Evolutionary conservation across 306 rosid species (phyloP), one percentile per base, ranked within the genome.

Genomic region (Malus sieversii): DNA sequence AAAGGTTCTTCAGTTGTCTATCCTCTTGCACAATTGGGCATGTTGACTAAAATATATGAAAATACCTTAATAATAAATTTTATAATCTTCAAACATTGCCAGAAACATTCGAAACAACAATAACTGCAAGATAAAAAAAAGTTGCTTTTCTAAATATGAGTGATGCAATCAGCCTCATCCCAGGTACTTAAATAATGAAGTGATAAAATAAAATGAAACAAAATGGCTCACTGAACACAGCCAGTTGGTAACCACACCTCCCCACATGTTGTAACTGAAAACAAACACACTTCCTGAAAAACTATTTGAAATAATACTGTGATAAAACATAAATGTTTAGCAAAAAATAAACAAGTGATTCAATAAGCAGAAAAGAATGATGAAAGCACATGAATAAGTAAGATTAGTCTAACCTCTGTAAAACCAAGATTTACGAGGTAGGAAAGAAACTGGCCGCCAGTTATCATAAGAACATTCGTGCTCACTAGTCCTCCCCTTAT

Each of bases 361-460:
- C 0, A 61, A 58, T 57, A 63, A 53, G 14, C 58, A 44, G 13
- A 44, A 18, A 20, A 20, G 42, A 19, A 55, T 61, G 59, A 55
- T 75, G 59, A 32, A 75, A 71, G 65, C 25, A 71, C 78, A 70
- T 22, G 59, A 57, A 60, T 73, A 66, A 80, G 79, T 23, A 29
- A 33, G 78, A 80, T 44, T 69, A 71, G 48, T 55, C 88, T 82
- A 78, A 92, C 94, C 94, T 80, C 72, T 4, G 97, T 91, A 51
- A 93, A 91, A 68, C 89, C 89, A 55, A 91, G 89, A 79, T 93
- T 93, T 51, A 93, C 68, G 16, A 93, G 73, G 88, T 93, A 91
- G 68, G 98, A 87, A 87, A 93, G 77, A 77, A 91, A 63, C 75
- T 93, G 98, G 71, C 98, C 98, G 4, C 86, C 89, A 29, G 98